Evolutionary conservation across 2,329 filamentous ascomycete species (phyloP), one percentile per base, ranked within the genome.

Genomic region (Capronia epimyces): DNA sequence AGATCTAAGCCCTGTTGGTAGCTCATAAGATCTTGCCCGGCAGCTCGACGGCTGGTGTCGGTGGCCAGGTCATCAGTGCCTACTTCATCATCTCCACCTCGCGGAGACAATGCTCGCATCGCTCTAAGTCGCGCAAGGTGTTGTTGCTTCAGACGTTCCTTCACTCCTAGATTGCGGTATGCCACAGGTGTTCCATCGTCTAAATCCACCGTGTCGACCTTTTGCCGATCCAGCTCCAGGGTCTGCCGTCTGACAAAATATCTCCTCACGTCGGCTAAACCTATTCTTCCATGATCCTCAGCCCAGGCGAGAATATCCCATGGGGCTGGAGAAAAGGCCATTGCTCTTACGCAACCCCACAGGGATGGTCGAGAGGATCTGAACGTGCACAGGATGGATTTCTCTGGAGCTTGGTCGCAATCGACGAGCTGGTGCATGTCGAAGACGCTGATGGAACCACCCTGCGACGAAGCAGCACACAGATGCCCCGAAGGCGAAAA

Each of bases 231-330:
- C 16, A 66, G 51, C 8, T 60, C 52, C 12, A 75, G 54, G 18
- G 71, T 66, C 55, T 75, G 73, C 45, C 71, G 65, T 42, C 73
- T 68, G 24, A 66, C 59, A 52, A 74, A 75, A n/a, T 62, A 63
- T 51, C 70, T 71, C 32, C 73, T 72, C 43, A 75, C 62, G 60
- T 76, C 73, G 25, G 71, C 71, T 50, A 76, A 60, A 6, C 73
- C 73, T 39, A 70, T 70, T 55, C 70, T 66, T 13, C 73, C 73
- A 56, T 87, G 84, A 62, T 95, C 87, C 68, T 98, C 93, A 7
- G 89, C 87, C 90, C 93, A 97, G 5, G 94, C 86, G 34, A 98
- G 73, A 15, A 98, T 79, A 65, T 96, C 91, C 75, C 85, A 91
- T 0, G 90, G 88, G 1, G 87, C 86, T 0, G 91, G 90, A 3